phyloP scores from a whole-genome alignment of 768 basidiomycete species.

The Glaciozyma antarctica region DNA sequence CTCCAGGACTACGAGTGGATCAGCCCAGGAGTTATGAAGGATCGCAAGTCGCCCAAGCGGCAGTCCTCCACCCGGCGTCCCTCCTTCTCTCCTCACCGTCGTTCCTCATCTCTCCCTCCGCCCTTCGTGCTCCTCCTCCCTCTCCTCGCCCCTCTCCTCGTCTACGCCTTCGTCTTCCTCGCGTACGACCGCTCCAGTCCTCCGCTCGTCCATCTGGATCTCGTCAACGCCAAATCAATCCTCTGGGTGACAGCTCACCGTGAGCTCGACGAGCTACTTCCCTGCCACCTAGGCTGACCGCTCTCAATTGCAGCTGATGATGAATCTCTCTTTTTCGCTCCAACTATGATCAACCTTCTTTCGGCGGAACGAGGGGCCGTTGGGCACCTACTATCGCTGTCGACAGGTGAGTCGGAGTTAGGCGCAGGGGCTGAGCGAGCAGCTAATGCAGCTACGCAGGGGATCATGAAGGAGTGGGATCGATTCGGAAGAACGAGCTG shows the following conservation, averaged over 20 bases:
- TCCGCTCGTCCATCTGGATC: not conserved
- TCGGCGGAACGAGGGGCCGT: not conserved
- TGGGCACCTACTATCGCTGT: slow-evolving; percentile 28
- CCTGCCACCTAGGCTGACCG: not conserved
- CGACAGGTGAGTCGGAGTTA: slow-evolving; percentile 16
- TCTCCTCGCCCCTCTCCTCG: not conserved
- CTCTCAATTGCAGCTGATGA: slow-evolving; percentile 32
- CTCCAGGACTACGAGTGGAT: too few relatives aligned
- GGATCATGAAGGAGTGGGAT: slow-evolving; percentile 39
- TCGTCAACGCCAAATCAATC: slow-evolving; percentile 8
- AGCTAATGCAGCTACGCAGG: slow-evolving; percentile 30
- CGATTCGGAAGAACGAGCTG: slow-evolving; percentile 36
- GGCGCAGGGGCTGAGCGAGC: too few relatives aligned
- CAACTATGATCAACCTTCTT: slow-evolving; percentile 23
- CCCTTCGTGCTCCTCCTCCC: not conserved
- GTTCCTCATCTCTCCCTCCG: not conserved
- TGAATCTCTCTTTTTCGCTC: slow-evolving; percentile 36
- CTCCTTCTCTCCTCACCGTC: not conserved
- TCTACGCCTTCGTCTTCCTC: not conserved
- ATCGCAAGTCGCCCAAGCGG: too few relatives aligned
- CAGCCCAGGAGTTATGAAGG: too few relatives aligned
- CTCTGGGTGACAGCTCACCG: slow-evolving; percentile 36
- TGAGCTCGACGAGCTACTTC: slow-evolving; percentile 11
- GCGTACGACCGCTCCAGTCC: not conserved
- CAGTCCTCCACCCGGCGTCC: too few relatives aligned